Conservation (phyloP, 768 basidiomycete genomes). For the Lactarius quietus region DNA sequence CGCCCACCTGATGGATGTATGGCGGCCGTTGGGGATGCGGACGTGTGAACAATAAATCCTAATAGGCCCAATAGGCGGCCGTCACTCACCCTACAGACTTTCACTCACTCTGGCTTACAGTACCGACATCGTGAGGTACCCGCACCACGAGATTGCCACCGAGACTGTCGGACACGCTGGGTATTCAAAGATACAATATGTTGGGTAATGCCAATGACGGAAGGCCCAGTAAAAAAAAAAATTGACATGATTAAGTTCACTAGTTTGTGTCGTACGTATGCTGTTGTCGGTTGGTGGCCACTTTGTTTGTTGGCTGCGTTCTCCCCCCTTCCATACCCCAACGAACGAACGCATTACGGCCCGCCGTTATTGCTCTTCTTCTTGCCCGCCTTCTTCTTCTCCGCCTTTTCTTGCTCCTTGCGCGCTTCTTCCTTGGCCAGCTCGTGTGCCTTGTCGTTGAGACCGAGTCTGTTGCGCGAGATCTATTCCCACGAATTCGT, state of each 20-base stretch:
- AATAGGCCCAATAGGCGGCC: too few relatives aligned
- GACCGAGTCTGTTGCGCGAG: conserved; percentile 82
- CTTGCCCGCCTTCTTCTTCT: conserved; percentile 47
- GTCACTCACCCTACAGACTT: too few relatives aligned
- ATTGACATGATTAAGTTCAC: not conserved
- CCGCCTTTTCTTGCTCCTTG: conserved; percentile 51
- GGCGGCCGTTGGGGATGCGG: not conserved
- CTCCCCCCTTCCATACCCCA: not conserved
- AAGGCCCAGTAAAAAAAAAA: not conserved
- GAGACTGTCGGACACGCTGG: not conserved
- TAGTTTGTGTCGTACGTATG: not conserved
- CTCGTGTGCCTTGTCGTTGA: conserved; percentile 86
- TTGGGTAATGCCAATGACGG: not conserved
- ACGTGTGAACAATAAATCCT: not conserved
- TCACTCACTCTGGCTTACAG: not conserved
- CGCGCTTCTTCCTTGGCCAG: conserved; percentile 65
- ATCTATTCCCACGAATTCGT: conserved; percentile 49
- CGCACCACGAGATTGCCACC: not conserved
- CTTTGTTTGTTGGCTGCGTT: not conserved
- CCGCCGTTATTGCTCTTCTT: conserved; percentile 28
- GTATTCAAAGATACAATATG: not conserved
- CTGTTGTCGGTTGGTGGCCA: not conserved
- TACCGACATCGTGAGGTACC: not conserved
- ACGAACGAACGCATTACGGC: not conserved
- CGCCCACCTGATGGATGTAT: not conserved